A percentile compares a stretch with the other conserved stretches of the same genome.
phyloP scores from a whole-genome alignment of 2,329 filamentous ascomycete genomes.

The Penicillium digitatum region DNA sequence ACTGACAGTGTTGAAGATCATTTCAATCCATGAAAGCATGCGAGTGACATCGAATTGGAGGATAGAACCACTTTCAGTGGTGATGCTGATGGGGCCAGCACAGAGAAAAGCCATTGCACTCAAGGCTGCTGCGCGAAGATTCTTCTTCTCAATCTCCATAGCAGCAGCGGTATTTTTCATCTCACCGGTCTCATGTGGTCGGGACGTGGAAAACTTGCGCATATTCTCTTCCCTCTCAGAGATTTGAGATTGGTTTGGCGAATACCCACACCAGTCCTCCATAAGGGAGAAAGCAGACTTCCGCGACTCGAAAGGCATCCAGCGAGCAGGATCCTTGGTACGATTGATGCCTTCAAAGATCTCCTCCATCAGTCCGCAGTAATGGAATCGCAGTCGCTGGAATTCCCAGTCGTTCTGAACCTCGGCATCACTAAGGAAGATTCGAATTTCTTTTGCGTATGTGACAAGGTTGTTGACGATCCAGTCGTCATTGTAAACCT shows the following conservation, averaged over 20 bases:
- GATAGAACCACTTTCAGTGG: conserved; percentile 79
- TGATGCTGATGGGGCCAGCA: conserved; percentile 75
- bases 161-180: conserved; percentile 76
- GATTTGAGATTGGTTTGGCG: conserved; percentile 81
- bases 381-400: conserved; percentile 84
- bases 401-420: conserved; percentile 95
- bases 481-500: conserved; percentile 83
- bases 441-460: conserved; percentile 86
- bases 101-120: conserved; percentile 95
- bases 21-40: conserved; percentile 92
- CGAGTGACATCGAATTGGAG: conserved; percentile 88
- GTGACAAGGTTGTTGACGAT: conserved; percentile 81
- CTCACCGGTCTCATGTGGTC: conserved; percentile 68
- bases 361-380: conserved; percentile 89
- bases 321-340: conserved; percentile 77
- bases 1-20: conserved; percentile 87
- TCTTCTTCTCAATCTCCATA: conserved; percentile 95
- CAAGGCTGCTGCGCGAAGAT: conserved; percentile 81
- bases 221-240: conserved; percentile 79
- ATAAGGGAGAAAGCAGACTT: conserved; percentile 95
- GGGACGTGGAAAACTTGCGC: conserved; percentile 76
- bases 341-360: conserved; percentile 87
- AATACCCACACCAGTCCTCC: conserved; percentile 99
- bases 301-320: conserved; percentile 96
- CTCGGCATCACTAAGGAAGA: conserved; percentile 91